Base-by-base conservation (phyloP, 73 alveolate species). In the Paramecium octaurelia region DNA sequence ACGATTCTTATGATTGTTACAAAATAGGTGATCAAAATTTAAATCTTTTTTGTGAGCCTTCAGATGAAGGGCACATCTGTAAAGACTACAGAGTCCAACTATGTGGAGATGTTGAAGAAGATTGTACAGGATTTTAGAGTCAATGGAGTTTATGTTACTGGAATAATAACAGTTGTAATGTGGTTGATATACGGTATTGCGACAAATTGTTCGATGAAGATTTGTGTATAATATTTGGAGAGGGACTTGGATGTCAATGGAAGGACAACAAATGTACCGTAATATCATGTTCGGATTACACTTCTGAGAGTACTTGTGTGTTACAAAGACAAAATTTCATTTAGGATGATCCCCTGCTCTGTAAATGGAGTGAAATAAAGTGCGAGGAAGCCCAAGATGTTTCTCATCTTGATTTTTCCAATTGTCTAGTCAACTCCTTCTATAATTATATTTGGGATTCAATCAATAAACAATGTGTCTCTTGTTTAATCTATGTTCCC, bases 1-100 rank as follows among this genome's bases (percentile, higher is more conserved):
- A 73, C 31, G 87, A 73, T 36, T 18, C 87, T 73, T 73, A 12
- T 73, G 87, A 73, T 73, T 73, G 87, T 42, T 73, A 36, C 46
- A 35, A 35, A 73, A 35, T 36, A 40, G 87, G 87, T 10, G 59
- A 73, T 73, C 34, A 73, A 29, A 27, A 34, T 18, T 34, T 16
- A 40, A 23, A 35, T 36, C 36, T 14, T n/a, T 73, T 4, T 35
- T 73, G 87, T 38, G 36, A 73, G 24, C 87, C 87, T 12, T 12
- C 59, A 11, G 87, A 36, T n/a, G 40, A 40, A 12, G 68, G 38
- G 18, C n/a, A 40, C 18, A 36, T 6, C 0, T 73, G 87, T 36
- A 1, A 20, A 36, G 87, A 73, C 6, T 36, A 35, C 16, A 11
- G 35, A n/a, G 11, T 8, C 2, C 9, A 34, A 36, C n/a, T 4